Evolutionary conservation across 192 early-diverging fungal genomes (phyloP), one percentile per base, ranked within the genome.

Genomic region (Backusella psychrophila): DNA sequence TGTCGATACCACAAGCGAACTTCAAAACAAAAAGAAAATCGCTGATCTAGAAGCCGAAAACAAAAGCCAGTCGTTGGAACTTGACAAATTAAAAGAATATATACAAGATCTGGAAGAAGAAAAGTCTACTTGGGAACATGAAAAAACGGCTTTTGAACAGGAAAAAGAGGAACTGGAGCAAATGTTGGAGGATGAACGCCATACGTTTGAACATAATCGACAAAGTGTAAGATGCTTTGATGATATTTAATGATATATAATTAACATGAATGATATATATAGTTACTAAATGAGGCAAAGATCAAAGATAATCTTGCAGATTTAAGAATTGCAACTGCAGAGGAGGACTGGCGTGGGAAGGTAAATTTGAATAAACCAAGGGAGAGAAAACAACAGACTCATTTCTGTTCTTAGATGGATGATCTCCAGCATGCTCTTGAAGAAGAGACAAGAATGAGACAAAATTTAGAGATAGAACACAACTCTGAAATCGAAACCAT

Each of bases 241-340:
- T 34, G 11, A 44, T 14, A 44, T 44, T 17, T 44, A 41, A 7
- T 17, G 4, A 19, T 17, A 17, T 17, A 15, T 17, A 44, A 44
- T 44, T 44, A 44, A 44, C 42, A 44, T 39, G 38, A 11, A 39
- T 59, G 15, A 6, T 42, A 34, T 75, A n/a, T 69, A 31, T 72
- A 82, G 81, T 36, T 82, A 17, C 35, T 82, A 49, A 78, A 76
- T 14, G 81, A 82, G 34, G 77, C 74, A 17, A 78, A 82, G 34
- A 82, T 76, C 15, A 77, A 78, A 56, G 81, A 78, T 34, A 78
- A 82, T 19, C 59, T 79, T 31, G 77, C 81, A 7, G 81, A 82
- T 53, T 69, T 78, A n/a, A 74, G 81, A 23, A 78, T 82, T 34
- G 81, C 81, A 33, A 74, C 63, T 52, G 71, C 73, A 35, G 81